Base-by-base conservation (phyloP, 345 rosid genomes). In the Lumnitzera racemosa region DNA sequence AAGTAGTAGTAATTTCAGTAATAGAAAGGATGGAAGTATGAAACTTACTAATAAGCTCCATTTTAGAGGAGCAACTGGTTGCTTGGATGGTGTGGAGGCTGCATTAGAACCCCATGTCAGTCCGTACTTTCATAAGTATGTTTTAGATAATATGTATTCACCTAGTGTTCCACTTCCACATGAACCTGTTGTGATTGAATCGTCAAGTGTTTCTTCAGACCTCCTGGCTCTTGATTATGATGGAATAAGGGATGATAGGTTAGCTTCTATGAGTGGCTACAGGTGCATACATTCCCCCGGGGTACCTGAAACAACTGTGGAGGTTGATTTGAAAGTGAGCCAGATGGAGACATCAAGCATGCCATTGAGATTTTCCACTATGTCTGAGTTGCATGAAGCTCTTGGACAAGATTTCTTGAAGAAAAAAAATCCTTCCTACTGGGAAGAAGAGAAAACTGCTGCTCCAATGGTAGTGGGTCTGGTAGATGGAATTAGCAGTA, bases 311-410 rank as follows among this genome's bases (percentile, higher is more conserved):
- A 36, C 11, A 36, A 9, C 10, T 36, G 43, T 36, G 43, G 43
- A 36, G 43, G 43, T 36, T 9, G 43, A 36, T 36, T 4, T 9
- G 11, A 9, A 36, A 36, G 43, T 9, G 5, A 69, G 70, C 72
- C 70, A 64, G 41, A 51, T 67, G 29, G 78, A 74, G 54, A 59
- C 66, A 47, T 58, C 76, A 24, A 65, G 67, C 53, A 24, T 75
- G 46, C 71, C 80, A 56, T 78, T 77, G 27, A 83, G 80, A 78
- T 75, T 83, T 66, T 80, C 81, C 48, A 79, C 87, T 66, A 91
- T 81, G 53, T 81, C 74, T 24, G 95, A 91, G 82, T 83, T 91
- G 67, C 81, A 77, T 58, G 95, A 88, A 81, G 98, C 84, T 27
- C 81, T 91, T 41, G 96, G 98, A 60, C 86, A 92, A 55, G 76